A percentile compares a stretch with the other conserved stretches of the same genome.
Evolutionary conservation across 2,329 filamentous ascomycete genomes (phyloP).

Genomic region (Neonectria neomacrospora): DNA sequence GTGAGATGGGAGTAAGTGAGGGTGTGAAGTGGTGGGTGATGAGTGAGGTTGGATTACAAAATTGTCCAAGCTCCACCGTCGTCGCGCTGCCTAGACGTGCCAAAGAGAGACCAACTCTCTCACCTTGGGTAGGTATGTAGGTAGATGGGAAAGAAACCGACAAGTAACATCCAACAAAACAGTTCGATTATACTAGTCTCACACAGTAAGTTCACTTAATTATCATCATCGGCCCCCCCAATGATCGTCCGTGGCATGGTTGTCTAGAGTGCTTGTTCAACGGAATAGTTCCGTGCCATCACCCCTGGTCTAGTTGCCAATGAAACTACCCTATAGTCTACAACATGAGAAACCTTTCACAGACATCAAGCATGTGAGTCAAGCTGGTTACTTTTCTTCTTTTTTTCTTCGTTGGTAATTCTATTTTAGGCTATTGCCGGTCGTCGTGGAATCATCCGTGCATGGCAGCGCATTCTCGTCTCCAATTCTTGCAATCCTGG

Average conservation of each 20-base stretch:
- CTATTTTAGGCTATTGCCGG: no score
- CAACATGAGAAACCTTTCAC: background rate
- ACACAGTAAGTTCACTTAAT: background rate
- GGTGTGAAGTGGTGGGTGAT: constrained; percentile 11
- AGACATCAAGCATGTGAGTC: background rate
- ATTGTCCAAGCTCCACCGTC: constrained; percentile 37
- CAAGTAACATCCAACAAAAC: background rate
- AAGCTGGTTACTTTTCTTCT: background rate
- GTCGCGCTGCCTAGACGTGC: background rate
- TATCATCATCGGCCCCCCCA: no score
- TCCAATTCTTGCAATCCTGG: background rate
- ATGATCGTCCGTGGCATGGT: background rate
- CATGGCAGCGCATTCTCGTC: background rate
- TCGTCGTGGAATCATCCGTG: background rate
- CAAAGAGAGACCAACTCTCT: background rate
- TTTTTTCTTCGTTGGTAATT: background rate
- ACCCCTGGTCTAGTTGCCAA: no score
- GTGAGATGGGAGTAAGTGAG: no score
- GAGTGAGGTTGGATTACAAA: constrained; percentile 18
- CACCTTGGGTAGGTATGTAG: background rate
- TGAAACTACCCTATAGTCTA: background rate
- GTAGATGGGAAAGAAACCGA: background rate
- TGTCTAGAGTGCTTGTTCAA: background rate
- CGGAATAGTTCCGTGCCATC: background rate
- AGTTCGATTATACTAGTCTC: no score